Conservation (phyloP, 257 asterid species). For the Fraxinus quadrangulata region DNA sequence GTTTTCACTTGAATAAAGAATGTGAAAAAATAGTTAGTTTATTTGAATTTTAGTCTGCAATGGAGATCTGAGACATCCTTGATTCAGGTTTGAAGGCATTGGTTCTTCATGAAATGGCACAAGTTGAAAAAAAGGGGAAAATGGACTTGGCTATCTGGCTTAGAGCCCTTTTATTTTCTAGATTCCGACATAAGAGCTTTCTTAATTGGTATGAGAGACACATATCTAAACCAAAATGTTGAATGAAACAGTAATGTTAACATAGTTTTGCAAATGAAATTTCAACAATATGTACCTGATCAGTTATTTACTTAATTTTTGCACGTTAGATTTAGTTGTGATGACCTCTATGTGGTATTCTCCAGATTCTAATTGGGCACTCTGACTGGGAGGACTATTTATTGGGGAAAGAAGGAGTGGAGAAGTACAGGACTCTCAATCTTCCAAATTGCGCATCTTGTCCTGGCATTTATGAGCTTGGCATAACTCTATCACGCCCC, state of each 20-base stretch:
- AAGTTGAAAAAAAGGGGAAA: background rate
- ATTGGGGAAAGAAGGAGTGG: slow-evolving; percentile 73
- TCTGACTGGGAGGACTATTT: slow-evolving; percentile 73
- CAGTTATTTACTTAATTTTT: background rate
- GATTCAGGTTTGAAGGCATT: background rate
- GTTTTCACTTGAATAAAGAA: background rate
- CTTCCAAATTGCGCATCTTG: slow-evolving; percentile 71
- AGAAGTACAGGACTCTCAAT: slow-evolving; percentile 76
- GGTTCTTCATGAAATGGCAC: no score
- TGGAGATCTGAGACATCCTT: background rate
- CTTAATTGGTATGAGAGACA: background rate
- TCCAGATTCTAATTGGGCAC: slow-evolving; percentile 73
- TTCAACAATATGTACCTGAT: background rate
- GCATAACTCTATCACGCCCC: slow-evolving; percentile 40
- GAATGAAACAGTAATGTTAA: background rate
- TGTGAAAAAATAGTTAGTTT: slow-evolving; percentile 3
- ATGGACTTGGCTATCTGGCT: background rate
- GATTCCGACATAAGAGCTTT: background rate
- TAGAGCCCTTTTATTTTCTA: no score
- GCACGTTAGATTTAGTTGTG: background rate
- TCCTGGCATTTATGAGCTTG: slow-evolving; percentile 90
- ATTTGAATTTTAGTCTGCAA: background rate
- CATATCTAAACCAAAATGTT: no score
- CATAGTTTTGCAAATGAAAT: background rate
- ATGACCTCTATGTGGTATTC: slow-evolving; percentile 20